Base-by-base conservation (phyloP, 2,329 filamentous ascomycete genomes). In the Capronia americana region DNA sequence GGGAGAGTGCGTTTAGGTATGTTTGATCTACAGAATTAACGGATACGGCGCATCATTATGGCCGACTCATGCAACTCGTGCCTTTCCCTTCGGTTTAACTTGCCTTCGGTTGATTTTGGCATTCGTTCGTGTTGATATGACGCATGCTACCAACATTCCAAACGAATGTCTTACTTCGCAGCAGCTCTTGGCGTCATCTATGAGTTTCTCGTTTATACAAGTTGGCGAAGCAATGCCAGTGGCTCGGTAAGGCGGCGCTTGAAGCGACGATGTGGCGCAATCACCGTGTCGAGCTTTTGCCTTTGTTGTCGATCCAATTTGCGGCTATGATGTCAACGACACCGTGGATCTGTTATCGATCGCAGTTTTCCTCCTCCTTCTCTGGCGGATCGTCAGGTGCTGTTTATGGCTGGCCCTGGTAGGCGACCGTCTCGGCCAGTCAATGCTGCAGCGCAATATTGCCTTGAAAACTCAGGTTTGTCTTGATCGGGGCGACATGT, bases 361-460 rank as follows among this genome's bases (percentile, higher is more conserved):
- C 48, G 23, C 48, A 23, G 8, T 26, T 51, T 20, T 12, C 24
- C 23, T 26, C 48, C 48, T 51, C 20, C 20, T 28, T 26, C 24
- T 23, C 48, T 51, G 48, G 53, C 17, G 12, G 53, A 55, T 55
- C 53, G 53, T 44, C 38, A 44, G 38, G 38, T 44, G 38, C 17
- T 44, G n/a, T n/a, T 44, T 5, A 44, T 44, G 38, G 38, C 17
- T n/a, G 38, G 38, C 20, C 20, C 17, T n/a, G 14, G 38, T 44
- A 44, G 17, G 38, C 38, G 38, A 44, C 38, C 5, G 32, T 51
- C 63, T 38, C 51, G 48, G 44, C 65, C 65, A 67, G 56, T 67
- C 24, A 51, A 30, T 14, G 44, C 28, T 20, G 56, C 61, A 24
- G 65, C 61, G 61, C 61, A 67, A 67, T n/a, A 56, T 63, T 63